Evolutionary conservation across 2,329 filamentous ascomycete genomes (phyloP), one percentile per base, ranked within the genome.

Genomic region (Paecilomyces variotii): DNA sequence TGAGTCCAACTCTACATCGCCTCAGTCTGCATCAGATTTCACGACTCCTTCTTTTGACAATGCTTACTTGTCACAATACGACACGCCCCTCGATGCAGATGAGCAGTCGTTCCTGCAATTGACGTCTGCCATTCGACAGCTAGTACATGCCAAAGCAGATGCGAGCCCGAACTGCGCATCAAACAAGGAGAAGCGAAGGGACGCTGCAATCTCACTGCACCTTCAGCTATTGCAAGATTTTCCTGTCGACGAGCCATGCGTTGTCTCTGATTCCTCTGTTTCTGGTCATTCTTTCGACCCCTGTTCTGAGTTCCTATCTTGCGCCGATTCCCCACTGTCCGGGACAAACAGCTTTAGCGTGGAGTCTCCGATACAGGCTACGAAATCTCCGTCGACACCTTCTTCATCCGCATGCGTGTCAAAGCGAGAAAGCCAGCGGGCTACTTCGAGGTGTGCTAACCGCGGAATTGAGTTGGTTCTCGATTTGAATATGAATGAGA

Each of bases 401-500:
- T 62, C 65, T 2, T 49, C 56, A 2, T 64, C 66, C 6, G 56
- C 56, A 5, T 26, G 59, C 11, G 34, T 55, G 4, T 30, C 32
- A 14, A 61, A 50, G 11, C 52, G 56, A 11, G 55, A 54, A 6
- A 14, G 11, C 2, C 54, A 49, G 24, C 56, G 32, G 49, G 53
- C 57, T 24, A 27, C 59, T 19, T 58, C 64, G 12, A 61, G 62
- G 6, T 39, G 65, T 9, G 59, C 57, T 3, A 57, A 64, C 25
- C 72, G 67, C 2, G 65, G 65, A 4, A 64, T 76, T 45, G 73
- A 77, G 54, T 57, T 77, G 61, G 71, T 77, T 12, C 70, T 77
- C 30, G 75, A 77, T 57, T 59, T 77, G 63, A 77, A 77, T 61
- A 74, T 77, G 73, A 77, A 77, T 56, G 66, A 72, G 3, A 69